These are phyloP conservation scores for Silybum marianum DNA, from an alignment of 129 eudicot genomes.

Conservation along the genomic window DNA sequence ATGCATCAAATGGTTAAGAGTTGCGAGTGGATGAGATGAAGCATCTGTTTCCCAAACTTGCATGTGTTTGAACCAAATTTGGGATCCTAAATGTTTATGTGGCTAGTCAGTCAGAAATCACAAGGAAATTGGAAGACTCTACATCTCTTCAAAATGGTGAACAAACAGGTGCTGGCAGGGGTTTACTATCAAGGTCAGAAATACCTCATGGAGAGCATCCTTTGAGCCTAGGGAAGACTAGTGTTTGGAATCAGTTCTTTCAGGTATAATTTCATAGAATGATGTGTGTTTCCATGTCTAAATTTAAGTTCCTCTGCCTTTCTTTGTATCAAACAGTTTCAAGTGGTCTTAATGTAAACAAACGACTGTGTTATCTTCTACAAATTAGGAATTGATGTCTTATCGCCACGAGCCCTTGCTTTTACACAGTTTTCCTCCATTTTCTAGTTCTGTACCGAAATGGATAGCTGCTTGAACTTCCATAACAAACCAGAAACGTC, in stretches of 20 bases:
- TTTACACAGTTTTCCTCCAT: not conserved
- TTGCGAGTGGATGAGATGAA: not conserved
- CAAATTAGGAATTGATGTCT: not conserved
- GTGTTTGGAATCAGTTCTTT: conserved; percentile 81
- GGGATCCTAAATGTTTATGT: conserved; percentile 47
- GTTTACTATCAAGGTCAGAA: conserved; percentile 72
- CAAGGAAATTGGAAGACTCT: conserved; percentile 64
- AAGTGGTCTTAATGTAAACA: not conserved
- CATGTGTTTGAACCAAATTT: not conserved
- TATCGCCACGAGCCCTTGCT: not conserved
- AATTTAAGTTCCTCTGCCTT: not conserved
- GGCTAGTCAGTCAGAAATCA: conserved; percentile 90
- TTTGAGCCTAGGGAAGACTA: conserved; percentile 73
- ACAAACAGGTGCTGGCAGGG: conserved; percentile 38
- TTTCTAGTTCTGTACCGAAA: not conserved
- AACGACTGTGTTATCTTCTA: not conserved
- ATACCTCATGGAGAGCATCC: conserved; percentile 77
- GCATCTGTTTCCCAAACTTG: not conserved
- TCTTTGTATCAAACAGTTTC: conserved; percentile 2
- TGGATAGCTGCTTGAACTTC: conserved; percentile 6
- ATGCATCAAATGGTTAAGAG: not conserved
- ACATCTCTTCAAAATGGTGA: conserved; percentile 41
- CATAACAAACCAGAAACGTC: not conserved
- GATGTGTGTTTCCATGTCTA: not conserved
- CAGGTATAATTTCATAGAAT: conserved; percentile 52